These are phyloP conservation scores for Henningerozyma blattae DNA, from an alignment of 805 yeast genomes.

Conservation along the genomic window DNA sequence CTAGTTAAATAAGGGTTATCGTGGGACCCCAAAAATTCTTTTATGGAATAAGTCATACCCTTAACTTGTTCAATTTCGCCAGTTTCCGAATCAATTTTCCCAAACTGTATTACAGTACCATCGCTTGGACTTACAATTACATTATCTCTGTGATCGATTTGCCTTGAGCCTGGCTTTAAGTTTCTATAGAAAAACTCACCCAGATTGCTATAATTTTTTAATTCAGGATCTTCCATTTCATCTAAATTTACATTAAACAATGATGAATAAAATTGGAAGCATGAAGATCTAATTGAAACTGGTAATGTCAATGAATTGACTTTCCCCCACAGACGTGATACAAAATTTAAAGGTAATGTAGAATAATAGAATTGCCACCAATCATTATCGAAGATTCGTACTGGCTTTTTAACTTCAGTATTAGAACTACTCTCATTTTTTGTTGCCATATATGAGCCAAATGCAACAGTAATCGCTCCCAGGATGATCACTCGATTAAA, in stretches of 20 bases:
- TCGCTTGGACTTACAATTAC: constrained; percentile 80
- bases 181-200: constrained; percentile 86
- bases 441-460: neutral
- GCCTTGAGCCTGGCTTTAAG: constrained; percentile 67
- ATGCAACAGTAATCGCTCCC: neutral
- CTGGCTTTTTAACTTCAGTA: constrained; percentile 7
- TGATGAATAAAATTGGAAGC: constrained; percentile 64
- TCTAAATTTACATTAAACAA: constrained; percentile 80
- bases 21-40: constrained; percentile 66
- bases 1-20: constrained; percentile 24
- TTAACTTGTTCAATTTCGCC: constrained; percentile 95
- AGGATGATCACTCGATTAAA: no score
- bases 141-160: constrained; percentile 49
- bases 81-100: constrained; percentile 48
- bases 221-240: constrained; percentile 78
- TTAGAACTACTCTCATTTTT: neutral
- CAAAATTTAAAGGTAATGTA: constrained; percentile 79
- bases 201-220: constrained; percentile 62
- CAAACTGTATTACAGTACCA: constrained; percentile 80
- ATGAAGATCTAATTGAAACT: constrained; percentile 73
- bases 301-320: constrained; percentile 78
- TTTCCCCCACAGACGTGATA: constrained; percentile 91
- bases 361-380: constrained; percentile 88
- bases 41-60: constrained; percentile 87
- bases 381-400: constrained; percentile 31